Evolutionary conservation across 768 basidiomycete species (phyloP).

Genomic region (Boletus rubescentipes): DNA sequence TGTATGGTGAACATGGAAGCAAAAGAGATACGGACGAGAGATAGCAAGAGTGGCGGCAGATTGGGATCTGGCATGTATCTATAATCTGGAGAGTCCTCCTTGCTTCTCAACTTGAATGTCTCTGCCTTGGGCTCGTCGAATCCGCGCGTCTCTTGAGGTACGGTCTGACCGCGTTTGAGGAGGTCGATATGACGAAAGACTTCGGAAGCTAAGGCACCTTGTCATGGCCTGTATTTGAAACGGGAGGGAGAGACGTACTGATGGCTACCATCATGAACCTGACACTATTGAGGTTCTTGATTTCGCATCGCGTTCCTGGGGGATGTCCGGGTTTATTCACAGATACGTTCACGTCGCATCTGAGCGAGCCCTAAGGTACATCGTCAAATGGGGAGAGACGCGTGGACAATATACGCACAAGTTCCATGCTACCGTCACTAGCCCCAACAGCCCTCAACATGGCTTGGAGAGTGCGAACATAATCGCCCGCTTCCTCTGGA

Average conservation of each 20-base stretch:
- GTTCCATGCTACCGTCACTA: conserved; percentile 97
- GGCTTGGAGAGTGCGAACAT: conserved; percentile 80
- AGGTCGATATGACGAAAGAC: conserved; percentile 73
- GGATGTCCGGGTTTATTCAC: conserved; percentile 65
- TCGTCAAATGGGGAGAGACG: neutral
- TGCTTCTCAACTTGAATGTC: conserved; percentile 81
- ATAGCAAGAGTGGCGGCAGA: conserved; percentile 68
- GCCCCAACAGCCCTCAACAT: conserved; percentile 80
- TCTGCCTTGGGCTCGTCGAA: conserved; percentile 80
- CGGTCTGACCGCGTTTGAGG: conserved; percentile 39
- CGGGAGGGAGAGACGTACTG: conserved; percentile 45
- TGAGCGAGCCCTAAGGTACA: conserved; percentile 73
- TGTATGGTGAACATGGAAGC: neutral
- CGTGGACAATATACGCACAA: conserved; percentile 47
- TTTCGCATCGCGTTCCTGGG: conserved; percentile 46
- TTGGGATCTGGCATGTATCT: conserved; percentile 98
- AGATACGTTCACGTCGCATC: conserved; percentile 96
- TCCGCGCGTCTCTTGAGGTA: conserved; percentile 87
- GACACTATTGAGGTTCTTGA: conserved; percentile 7
- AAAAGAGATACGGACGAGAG: conserved; percentile 38
- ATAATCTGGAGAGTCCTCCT: conserved; percentile 95
- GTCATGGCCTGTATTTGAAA: neutral
- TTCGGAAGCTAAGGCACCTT: conserved; percentile 64
- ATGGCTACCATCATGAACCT: conserved; percentile 80
- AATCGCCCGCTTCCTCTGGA: conserved; percentile 87